These are phyloP conservation scores for Sarocladium oryzae DNA, from an alignment of 2,329 filamentous ascomycete genomes.

Conservation along the genomic window DNA sequence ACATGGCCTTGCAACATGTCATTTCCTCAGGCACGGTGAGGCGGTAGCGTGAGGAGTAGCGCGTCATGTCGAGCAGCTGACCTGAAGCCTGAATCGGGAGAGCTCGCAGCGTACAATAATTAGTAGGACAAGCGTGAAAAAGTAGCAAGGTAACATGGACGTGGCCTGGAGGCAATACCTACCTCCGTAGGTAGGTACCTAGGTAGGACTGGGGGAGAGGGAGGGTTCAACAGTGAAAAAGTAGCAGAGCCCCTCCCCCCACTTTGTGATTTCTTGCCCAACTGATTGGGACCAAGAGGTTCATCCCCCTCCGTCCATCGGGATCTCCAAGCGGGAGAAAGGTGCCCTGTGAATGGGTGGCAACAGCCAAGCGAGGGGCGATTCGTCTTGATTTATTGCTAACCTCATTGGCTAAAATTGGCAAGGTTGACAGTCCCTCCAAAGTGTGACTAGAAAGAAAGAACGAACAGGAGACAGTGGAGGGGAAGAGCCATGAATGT, in stretches of 20 bases:
- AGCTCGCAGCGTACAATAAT: neutral
- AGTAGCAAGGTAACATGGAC: neutral
- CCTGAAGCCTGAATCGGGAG: neutral
- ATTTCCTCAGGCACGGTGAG: neutral
- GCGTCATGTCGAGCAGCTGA: neutral
- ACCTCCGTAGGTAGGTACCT: too few species aligned
- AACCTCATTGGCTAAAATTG: neutral
- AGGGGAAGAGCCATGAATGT: too few species aligned
- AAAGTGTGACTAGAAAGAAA: neutral
- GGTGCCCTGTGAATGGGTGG: neutral
- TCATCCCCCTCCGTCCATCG: neutral
- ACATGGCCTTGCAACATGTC: neutral
- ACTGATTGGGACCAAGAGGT: neutral
- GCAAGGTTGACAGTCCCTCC: neutral
- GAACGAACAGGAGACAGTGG: neutral
- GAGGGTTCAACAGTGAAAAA: too few species aligned
- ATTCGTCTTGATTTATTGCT: neutral
- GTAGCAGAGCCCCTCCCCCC: slow-evolving; percentile 4
- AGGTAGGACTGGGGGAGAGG: too few species aligned
- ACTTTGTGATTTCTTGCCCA: neutral
- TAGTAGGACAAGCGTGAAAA: neutral
- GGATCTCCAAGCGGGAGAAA: neutral
- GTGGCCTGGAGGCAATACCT: too few species aligned
- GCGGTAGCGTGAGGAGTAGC: neutral
- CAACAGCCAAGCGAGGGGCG: too few species aligned